phyloP scores from a whole-genome alignment of 2,329 filamentous ascomycete genomes.

The Cladorrhinum sp. region DNA sequence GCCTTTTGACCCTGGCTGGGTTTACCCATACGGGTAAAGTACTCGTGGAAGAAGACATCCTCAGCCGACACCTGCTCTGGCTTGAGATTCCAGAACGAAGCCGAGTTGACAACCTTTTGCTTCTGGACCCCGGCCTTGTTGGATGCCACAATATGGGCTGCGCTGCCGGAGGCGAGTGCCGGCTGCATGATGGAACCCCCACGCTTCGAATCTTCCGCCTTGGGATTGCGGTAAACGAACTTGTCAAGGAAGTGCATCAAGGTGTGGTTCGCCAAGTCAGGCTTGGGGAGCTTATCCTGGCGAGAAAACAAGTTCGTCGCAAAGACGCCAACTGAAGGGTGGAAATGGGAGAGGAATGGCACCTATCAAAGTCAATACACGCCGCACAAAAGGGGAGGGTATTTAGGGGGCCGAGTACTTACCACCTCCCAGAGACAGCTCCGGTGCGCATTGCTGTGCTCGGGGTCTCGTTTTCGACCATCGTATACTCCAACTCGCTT shows the following conservation, averaged over 20 bases:
- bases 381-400: neutral
- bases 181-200: constrained; percentile 97
- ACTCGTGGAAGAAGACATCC: constrained; percentile 97
- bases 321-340: constrained; percentile 87
- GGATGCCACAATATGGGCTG: constrained; percentile 55
- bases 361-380: constrained; percentile 32
- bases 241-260: constrained; percentile 95
- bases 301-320: constrained; percentile 68
- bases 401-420: constrained; percentile 36
- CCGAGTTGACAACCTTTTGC: constrained; percentile 66
- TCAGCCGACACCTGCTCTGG: constrained; percentile 83
- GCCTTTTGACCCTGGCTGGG: constrained; percentile 52
- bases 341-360: constrained; percentile 78
- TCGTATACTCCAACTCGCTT: constrained; percentile 58
- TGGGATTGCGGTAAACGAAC: constrained; percentile 96
- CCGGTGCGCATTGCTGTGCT: constrained; percentile 87
- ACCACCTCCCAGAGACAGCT: constrained; percentile 93
- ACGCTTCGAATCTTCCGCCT: constrained; percentile 63
- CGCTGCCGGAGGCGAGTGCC: constrained; percentile 52
- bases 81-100: constrained; percentile 89
- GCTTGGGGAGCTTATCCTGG: constrained; percentile 75
- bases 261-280: constrained; percentile 84
- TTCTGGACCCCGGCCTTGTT: constrained; percentile 44
- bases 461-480: constrained; percentile 84
- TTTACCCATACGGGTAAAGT: constrained; percentile 77